phyloP scores from a whole-genome alignment of 2,329 filamentous ascomycete species.

The Sarocladium brachiariae region DNA sequence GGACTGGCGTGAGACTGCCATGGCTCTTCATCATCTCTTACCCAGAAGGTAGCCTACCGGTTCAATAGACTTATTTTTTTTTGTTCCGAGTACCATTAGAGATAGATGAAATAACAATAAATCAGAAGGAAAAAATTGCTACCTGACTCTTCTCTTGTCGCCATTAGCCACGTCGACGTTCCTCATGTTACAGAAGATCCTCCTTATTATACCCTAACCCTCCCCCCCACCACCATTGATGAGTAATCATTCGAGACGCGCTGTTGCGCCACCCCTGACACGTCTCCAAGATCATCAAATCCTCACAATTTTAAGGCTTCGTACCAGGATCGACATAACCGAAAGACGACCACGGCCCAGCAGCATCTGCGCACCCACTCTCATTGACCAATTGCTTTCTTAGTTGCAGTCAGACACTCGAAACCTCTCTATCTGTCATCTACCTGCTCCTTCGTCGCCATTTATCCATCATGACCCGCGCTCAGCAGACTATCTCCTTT shows the following conservation, averaged over 20 bases:
- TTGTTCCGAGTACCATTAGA: no score
- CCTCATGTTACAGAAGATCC: no score
- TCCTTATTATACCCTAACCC: no score
- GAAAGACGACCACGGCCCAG: neutral
- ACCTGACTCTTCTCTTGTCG: no score
- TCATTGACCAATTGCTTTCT: neutral
- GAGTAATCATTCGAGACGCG: neutral
- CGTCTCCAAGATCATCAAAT: neutral
- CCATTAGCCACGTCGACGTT: no score
- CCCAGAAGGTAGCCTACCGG: no score
- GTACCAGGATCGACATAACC: neutral
- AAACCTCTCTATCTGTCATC: neutral
- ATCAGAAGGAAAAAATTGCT: no score
- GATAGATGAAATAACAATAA: no score
- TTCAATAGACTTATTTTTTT: no score
- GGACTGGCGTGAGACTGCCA: no score
- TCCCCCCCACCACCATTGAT: neutral
- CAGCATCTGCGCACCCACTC: conserved; percentile 2
- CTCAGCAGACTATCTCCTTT: conserved; percentile 85
- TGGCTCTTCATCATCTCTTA: no score
- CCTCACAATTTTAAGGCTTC: conserved; percentile 1
- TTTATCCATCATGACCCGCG: conserved; percentile 76
- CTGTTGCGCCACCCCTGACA: conserved; percentile 7
- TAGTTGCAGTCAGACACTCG: neutral
- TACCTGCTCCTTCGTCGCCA: neutral